Evolutionary conservation across 768 basidiomycete genomes (phyloP).

Genomic region (Termitomyces eurrhizus): DNA sequence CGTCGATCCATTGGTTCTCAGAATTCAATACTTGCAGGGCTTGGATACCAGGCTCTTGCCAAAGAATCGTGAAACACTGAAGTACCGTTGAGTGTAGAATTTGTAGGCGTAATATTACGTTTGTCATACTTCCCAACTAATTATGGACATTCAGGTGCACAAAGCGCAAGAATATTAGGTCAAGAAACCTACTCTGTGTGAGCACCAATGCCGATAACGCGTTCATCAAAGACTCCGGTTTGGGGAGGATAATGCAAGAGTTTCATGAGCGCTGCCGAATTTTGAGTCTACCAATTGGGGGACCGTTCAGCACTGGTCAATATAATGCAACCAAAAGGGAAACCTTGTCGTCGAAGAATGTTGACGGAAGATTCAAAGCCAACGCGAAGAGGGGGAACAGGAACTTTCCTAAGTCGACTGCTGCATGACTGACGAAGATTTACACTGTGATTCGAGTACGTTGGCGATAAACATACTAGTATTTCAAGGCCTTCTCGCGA

Average conservation of each 20-base stretch:
- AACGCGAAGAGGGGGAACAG: conserved; percentile 86
- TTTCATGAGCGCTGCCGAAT: conserved; percentile 83
- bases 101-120: neutral
- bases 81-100: conserved; percentile 1
- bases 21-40: conserved; percentile 82
- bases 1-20: conserved; percentile 76
- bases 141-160: neutral
- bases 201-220: conserved; percentile 69
- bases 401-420: conserved; percentile 43
- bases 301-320: neutral
- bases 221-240: conserved; percentile 38
- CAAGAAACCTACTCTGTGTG: conserved; percentile 57
- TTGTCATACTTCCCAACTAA: conserved; percentile 47
- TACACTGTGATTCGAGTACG: neutral
- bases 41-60: conserved; percentile 70
- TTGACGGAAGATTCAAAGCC: conserved; percentile 67
- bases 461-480: conserved; percentile 50
- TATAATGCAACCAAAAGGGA: neutral
- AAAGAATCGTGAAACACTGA: conserved; percentile 82
- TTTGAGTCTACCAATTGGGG: conserved; percentile 48
- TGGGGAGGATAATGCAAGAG: conserved; percentile 74
- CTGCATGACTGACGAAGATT: conserved; percentile 28
- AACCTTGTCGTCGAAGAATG: conserved; percentile 83
- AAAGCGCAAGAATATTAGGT: neutral
- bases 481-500: conserved; percentile 51